Conservation (phyloP, 2,329 filamentous ascomycete species). For the Thielaviopsis musarum region DNA sequence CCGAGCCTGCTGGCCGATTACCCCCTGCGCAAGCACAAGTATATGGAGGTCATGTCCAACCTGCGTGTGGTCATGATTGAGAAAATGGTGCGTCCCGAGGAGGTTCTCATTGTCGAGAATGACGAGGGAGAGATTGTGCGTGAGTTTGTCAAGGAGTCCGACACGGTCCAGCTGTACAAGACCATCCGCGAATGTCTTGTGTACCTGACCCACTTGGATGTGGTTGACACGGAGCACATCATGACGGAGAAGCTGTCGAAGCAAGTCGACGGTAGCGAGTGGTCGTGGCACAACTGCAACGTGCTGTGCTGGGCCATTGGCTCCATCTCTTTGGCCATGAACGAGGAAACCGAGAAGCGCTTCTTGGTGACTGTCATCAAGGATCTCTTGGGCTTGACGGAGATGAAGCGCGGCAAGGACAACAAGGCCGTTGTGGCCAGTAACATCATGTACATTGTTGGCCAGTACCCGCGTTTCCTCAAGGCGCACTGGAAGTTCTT, state of each 20-base stretch:
- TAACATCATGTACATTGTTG: constrained; percentile 99
- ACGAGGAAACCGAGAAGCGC: constrained; percentile 96
- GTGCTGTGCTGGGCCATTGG: constrained; percentile 98
- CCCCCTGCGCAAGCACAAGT: constrained; percentile 94
- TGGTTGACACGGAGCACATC: constrained; percentile 93
- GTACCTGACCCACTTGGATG: constrained; percentile 92
- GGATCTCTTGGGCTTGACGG: constrained; percentile 85
- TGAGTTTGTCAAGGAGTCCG: constrained; percentile 97
- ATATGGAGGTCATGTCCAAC: constrained; percentile 84
- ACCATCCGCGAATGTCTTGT: constrained; percentile 94
- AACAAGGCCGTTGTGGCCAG: constrained; percentile 98
- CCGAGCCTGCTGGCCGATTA: constrained; percentile 75
- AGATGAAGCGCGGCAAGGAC: constrained; percentile 99
- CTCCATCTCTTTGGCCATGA: constrained; percentile 97
- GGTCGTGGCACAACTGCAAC: constrained; percentile 99
- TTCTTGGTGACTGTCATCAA: constrained; percentile 98
- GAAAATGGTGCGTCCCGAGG: constrained; percentile 97
- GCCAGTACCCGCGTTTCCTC: constrained; percentile 92
- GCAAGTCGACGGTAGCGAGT: constrained; percentile 88
- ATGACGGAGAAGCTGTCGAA: constrained; percentile 97
- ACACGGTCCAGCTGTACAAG: constrained; percentile 98
- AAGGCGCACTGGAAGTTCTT: constrained; percentile 99
- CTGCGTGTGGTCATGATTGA: constrained; percentile 97
- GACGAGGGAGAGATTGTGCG: constrained; percentile 98
- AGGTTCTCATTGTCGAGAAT: constrained; percentile 98